Base-by-base conservation (phyloP, 164 flowering plant species). In the Chimonanthus praecox region DNA sequence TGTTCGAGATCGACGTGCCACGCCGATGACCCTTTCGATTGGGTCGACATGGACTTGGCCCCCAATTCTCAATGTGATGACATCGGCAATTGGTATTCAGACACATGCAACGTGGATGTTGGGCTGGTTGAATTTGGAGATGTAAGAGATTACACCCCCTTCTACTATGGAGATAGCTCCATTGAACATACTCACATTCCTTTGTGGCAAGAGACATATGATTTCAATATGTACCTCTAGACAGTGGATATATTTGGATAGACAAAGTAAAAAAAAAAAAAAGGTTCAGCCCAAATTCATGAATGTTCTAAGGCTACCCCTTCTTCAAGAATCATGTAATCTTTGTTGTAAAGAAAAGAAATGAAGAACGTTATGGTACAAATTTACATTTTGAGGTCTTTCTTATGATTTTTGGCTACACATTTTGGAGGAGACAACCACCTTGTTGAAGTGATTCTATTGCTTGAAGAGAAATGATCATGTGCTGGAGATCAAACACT, bases 21-120 rank as follows among this genome's bases (percentile, higher is more conserved):
- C 5, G 7, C 46, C 9, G 46, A 18, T 49, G 75, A 81, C n/a
- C 72, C 71, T 4, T 74, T 72, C 60, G 69, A 72, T 65, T 80
- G 83, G 86, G 68, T 80, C 48, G 86, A 82, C 54, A 74, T 78
- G 79, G 84, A 81, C 70, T 69, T 69, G 74, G 74, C 67, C 20
- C 54, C 80, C 69, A 74, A 78, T 1, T 67, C 83, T 2, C 77
- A 77, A 3, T 58, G 73, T 50, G 80, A 76, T 65, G 82, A 70
- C 63, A 73, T 81, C 80, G 61, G 44, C 2, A 75, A 70, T 64
- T 83, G 84, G 85, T 79, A 79, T 63, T 72, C 77, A 76, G 83
- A 77, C 44, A 50, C 73, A 0, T 73, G 69, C 71, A 73, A n/a
- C 5, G 69, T 74, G 71, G 83, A 78, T 67, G 60, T 77, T 79